Percentiles rank a stretch among this genome's conserved stretches.
Conservation (phyloP, 345 rosid species). For the Salix udensis region DNA sequence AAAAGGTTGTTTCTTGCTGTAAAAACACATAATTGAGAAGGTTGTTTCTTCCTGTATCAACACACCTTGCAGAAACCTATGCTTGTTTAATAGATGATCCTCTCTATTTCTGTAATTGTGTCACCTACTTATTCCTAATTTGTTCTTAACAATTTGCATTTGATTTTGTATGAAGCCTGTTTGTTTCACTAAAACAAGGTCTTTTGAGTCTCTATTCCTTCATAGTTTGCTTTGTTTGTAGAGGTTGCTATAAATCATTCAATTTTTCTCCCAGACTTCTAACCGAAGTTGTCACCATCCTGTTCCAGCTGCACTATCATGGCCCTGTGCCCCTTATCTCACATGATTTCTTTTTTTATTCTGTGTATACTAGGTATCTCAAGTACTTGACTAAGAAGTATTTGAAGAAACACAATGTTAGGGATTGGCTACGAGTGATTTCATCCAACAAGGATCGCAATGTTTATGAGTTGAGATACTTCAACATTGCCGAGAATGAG, state of each 20-base stretch:
- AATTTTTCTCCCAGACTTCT: neutral
- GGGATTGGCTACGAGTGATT: conserved; percentile 90
- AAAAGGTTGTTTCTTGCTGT: neutral
- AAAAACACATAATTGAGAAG: neutral
- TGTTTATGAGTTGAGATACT: conserved; percentile 33
- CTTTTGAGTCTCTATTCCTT: neutral
- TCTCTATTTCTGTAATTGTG: neutral
- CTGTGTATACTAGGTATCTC: conserved; percentile 48
- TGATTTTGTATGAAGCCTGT: neutral
- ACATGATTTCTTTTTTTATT: neutral
- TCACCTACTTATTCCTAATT: neutral
- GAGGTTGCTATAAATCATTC: neutral
- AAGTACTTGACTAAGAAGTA: conserved; percentile 88
- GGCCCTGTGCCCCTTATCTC: neutral
- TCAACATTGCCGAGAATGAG: conserved; percentile 32
- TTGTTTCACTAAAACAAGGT: neutral
- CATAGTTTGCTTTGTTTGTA: neutral
- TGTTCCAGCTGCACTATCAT: neutral
- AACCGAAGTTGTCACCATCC: neutral
- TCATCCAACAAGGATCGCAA: conserved; percentile 75
- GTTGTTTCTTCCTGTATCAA: neutral
- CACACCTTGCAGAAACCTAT: neutral
- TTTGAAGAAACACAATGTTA: conserved; percentile 81
- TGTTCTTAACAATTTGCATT: neutral
- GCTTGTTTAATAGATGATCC: neutral